phyloP scores from a whole-genome alignment of 2,329 filamentous ascomycete species.

The Aspergillus sp. region DNA sequence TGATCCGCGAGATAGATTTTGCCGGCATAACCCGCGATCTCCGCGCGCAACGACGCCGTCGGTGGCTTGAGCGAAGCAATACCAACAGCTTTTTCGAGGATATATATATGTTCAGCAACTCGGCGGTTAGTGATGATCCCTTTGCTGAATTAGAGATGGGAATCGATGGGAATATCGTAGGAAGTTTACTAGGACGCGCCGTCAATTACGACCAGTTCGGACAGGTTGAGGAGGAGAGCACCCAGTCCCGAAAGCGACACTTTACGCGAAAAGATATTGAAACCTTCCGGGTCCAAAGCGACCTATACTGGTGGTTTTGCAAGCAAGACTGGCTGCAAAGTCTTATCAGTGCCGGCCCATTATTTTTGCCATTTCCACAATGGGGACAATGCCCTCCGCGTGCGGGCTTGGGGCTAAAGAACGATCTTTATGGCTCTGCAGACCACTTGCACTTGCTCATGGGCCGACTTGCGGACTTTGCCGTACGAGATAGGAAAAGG shows the following conservation, averaged over 20 bases:
- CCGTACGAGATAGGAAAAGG: constrained; percentile 71
- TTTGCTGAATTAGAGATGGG: constrained; percentile 46
- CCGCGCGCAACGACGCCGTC: constrained; percentile 60
- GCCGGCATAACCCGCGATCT: constrained; percentile 69
- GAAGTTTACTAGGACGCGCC: constrained; percentile 56
- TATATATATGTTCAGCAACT: constrained; percentile 31
- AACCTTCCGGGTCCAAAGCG: constrained; percentile 75
- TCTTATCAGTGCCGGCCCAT: constrained; percentile 77
- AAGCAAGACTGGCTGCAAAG: constrained; percentile 94
- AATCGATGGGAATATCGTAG: constrained; percentile 59
- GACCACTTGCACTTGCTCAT: constrained; percentile 84
- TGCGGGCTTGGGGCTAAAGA: constrained; percentile 71
- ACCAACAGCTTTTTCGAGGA: constrained; percentile 19
- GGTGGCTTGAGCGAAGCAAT: constrained; percentile 32
- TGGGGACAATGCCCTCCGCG: constrained; percentile 90
- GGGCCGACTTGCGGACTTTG: constrained; percentile 76
- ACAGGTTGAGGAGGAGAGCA: constrained; percentile 41
- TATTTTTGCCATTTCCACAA: constrained; percentile 75
- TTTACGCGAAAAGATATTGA: constrained; percentile 65
- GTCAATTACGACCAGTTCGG: constrained; percentile 61
- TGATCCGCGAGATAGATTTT: constrained; percentile 81
- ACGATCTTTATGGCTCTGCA: constrained; percentile 82
- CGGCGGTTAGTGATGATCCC: constrained; percentile 41
- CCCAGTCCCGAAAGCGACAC: constrained; percentile 27
- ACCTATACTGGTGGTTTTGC: constrained; percentile 93